phyloP scores from a whole-genome alignment of 2,329 filamentous ascomycete species.

The Berkeleyomyces rouxiae region DNA sequence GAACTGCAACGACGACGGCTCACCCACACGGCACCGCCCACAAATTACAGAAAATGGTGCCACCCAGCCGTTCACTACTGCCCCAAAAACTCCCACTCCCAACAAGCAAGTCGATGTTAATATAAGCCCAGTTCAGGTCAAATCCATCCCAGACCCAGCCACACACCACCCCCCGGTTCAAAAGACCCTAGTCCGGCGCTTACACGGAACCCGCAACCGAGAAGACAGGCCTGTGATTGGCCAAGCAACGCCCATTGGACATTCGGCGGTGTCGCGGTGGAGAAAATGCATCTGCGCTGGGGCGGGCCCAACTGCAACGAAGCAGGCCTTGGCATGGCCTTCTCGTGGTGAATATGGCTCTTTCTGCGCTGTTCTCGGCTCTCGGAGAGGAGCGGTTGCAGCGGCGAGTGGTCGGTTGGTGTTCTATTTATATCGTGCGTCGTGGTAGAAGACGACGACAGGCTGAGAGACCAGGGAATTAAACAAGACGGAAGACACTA shows the following conservation, averaged over 20 bases:
- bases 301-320: not conserved
- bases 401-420: not conserved
- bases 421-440: not conserved
- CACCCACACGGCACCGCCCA: no score
- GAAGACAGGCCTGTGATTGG: not conserved
- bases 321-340: not conserved
- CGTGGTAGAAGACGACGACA: not conserved
- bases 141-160: no score
- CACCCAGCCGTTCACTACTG: no score
- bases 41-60: no score
- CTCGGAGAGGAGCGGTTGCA: not conserved
- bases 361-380: not conserved
- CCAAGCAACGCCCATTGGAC: not conserved
- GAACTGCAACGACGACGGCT: no score
- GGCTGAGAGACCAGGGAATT: not conserved
- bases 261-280: no score
- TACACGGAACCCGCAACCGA: not conserved
- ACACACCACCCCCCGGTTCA: not conserved
- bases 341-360: not conserved
- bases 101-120: no score
- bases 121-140: no score
- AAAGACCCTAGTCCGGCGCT: not conserved
- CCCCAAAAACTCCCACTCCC: no score
- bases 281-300: no score
- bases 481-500: not conserved